A percentile compares a stretch with the other conserved stretches of the same genome.
Conservation (phyloP, 2,329 filamentous ascomycete genomes). For the Alternaria consortialis region DNA sequence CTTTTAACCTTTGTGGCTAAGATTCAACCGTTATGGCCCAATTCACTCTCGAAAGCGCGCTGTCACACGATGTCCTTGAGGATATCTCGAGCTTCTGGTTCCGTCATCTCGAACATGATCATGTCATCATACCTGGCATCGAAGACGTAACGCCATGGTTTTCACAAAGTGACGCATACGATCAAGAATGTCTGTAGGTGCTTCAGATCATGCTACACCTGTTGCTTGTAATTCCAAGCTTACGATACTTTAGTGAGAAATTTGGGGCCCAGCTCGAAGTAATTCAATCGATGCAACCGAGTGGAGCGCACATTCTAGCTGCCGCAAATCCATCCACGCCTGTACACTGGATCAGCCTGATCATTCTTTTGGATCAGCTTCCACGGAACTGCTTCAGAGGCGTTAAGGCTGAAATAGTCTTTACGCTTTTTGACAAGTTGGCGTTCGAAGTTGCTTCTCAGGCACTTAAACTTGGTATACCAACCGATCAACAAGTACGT, state of each 20-base stretch:
- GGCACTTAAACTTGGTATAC: neutral
- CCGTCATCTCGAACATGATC: conserved; percentile 8
- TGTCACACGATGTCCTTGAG: neutral
- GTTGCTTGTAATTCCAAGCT: neutral
- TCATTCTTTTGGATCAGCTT: conserved; percentile 8
- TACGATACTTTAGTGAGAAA: neutral
- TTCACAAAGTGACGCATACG: conserved; percentile 6
- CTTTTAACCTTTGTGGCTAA: neutral
- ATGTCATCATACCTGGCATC: conserved; percentile 12
- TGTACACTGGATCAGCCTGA: conserved; percentile 11
- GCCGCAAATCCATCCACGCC: conserved; percentile 5
- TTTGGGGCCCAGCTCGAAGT: neutral
- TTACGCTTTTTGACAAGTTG: conserved; percentile 3
- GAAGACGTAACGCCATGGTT: conserved; percentile 12
- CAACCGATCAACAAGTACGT: neutral
- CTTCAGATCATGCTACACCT: neutral
- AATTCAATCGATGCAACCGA: neutral
- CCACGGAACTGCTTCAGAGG: conserved; percentile 13
- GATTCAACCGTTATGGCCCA: neutral
- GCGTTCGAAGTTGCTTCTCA: neutral
- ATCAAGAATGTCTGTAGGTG: conserved; percentile 7
- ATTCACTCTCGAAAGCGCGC: neutral
- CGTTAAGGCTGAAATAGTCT: neutral
- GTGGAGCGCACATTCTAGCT: neutral
- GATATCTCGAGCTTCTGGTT: conserved; percentile 4